Percentiles rank a stretch among this genome's conserved stretches.
Conservation (phyloP, 208 protist genomes). For the Blechomonas ayalai region DNA sequence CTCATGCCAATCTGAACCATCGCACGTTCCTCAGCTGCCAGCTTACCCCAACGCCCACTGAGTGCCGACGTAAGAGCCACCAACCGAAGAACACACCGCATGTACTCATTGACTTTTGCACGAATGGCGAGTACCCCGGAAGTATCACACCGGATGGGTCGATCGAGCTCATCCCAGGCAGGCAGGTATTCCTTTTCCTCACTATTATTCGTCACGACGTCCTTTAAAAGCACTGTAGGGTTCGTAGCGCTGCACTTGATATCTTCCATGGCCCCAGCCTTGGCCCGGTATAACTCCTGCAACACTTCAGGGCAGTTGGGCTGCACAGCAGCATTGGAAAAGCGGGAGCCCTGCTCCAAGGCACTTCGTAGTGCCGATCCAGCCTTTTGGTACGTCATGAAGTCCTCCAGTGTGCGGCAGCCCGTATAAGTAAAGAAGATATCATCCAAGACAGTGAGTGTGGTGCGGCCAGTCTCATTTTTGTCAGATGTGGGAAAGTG, state of each 20-base stretch:
- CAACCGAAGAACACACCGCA: slow-evolving; percentile 17
- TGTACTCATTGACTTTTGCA: slow-evolving; percentile 18
- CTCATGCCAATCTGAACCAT: slow-evolving; percentile 33
- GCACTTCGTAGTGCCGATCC: slow-evolving; percentile 25
- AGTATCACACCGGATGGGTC: slow-evolving; percentile 21
- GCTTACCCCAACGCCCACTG: slow-evolving; percentile 35
- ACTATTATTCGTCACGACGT: slow-evolving; percentile 1
- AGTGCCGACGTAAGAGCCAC: slow-evolving; percentile 17
- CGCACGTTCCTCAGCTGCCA: slow-evolving; percentile 26
- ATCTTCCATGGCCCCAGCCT: slow-evolving; percentile 3
- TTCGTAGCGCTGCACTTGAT: too few species aligned
- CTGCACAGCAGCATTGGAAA: slow-evolving; percentile 36
- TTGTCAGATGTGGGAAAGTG: not conserved
- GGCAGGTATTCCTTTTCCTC: slow-evolving; percentile 12
- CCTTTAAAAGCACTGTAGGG: too few species aligned
- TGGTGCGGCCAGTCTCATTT: slow-evolving; percentile 6
- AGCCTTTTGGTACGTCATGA: slow-evolving; percentile 33
- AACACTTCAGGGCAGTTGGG: slow-evolving; percentile 30
- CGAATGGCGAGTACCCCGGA: slow-evolving; percentile 26
- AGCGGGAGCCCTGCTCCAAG: slow-evolving; percentile 31
- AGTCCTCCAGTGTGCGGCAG: slow-evolving; percentile 18
- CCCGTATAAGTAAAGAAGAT: slow-evolving; percentile 62
- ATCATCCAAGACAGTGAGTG: slow-evolving; percentile 34
- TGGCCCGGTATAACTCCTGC: slow-evolving; percentile 15
- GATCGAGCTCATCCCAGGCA: slow-evolving; percentile 26